Conservation (phyloP, 1,284 basidiomycete species). For the Abortiporus biennis region DNA sequence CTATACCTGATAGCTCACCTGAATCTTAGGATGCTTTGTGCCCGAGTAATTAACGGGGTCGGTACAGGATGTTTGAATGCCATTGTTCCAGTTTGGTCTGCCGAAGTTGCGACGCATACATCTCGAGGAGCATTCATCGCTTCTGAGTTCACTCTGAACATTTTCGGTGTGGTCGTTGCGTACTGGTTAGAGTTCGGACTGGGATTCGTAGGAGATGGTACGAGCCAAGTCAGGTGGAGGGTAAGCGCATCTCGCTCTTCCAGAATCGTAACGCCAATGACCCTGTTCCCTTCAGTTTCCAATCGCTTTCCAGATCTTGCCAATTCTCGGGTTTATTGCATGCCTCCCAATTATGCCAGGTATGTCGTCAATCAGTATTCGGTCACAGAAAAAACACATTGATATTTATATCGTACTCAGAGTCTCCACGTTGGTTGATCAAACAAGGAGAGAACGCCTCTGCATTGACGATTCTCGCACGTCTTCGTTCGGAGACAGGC, state of each 20-base stretch:
- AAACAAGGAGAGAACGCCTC: slow-evolving; percentile 43
- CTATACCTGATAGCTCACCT: not conserved
- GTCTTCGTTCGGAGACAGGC: slow-evolving; percentile 24
- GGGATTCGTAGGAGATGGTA: slow-evolving; percentile 40
- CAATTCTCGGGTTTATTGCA: slow-evolving; percentile 35
- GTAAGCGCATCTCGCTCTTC: slow-evolving; percentile 17
- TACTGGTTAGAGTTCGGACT: slow-evolving; percentile 52
- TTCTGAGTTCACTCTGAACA: slow-evolving; percentile 35
- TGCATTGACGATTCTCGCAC: slow-evolving; percentile 36
- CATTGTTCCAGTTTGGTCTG: slow-evolving; percentile 48
- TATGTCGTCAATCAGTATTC: slow-evolving; percentile 12
- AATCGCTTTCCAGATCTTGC: slow-evolving; percentile 43
- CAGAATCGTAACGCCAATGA: slow-evolving; percentile 11
- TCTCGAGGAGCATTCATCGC: slow-evolving; percentile 35
- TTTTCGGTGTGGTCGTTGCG: slow-evolving; percentile 47
- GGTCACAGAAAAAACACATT: slow-evolving; percentile 10
- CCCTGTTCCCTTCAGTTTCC: slow-evolving; percentile 30
- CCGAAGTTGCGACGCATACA: slow-evolving; percentile 40
- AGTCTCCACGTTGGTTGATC: slow-evolving; percentile 53
- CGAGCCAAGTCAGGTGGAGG: slow-evolving; percentile 35
- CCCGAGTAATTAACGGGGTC: slow-evolving; percentile 45
- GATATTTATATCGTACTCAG: slow-evolving; percentile 20
- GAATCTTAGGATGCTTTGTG: slow-evolving; percentile 39
- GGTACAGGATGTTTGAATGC: slow-evolving; percentile 47
- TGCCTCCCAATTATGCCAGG: slow-evolving; percentile 24